phyloP scores from a whole-genome alignment of 2,329 filamentous ascomycete species.

The Aspergillus sergii region DNA sequence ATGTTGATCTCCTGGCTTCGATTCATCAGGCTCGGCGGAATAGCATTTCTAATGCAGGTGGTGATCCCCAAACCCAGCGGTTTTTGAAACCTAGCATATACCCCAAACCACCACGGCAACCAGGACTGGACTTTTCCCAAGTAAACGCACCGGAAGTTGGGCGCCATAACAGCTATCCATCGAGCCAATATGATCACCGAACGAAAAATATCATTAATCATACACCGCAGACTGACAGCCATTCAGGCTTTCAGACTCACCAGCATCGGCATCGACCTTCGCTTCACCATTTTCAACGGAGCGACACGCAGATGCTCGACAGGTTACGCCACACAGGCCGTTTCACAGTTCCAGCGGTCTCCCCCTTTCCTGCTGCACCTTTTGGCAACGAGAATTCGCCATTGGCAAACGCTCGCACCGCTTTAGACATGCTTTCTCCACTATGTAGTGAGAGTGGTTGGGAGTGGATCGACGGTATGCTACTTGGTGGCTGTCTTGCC shows the following conservation, averaged over 20 bases:
- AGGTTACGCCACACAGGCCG: constrained; percentile 36
- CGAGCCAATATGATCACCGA: constrained; percentile 37
- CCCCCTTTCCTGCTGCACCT: constrained; percentile 35
- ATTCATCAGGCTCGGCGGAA: constrained; percentile 58
- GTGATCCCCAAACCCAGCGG: constrained; percentile 46
- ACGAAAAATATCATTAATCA: constrained; percentile 22
- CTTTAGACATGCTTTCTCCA: constrained; percentile 70
- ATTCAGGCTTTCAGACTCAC: constrained; percentile 17
- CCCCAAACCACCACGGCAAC: constrained; percentile 62
- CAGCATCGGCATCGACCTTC: constrained; percentile 27
- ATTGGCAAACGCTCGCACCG: constrained; percentile 62
- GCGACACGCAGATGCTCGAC: constrained; percentile 32
- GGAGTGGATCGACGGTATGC: constrained; percentile 91
- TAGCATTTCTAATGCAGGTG: constrained; percentile 50
- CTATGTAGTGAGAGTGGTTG: constrained; percentile 79
- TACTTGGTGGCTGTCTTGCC: constrained; percentile 86
- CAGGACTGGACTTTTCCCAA: constrained; percentile 53
- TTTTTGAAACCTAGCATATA: constrained; percentile 60
- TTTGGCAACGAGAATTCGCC: constrained; percentile 45
- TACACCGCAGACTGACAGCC: constrained; percentile 18
- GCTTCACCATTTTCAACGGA: constrained; percentile 28
- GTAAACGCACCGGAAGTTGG: constrained; percentile 26
- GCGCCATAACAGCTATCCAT: constrained; percentile 40
- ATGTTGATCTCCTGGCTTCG: constrained; percentile 69
- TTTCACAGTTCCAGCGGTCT: constrained; percentile 31